phyloP scores from a whole-genome alignment of 163 green algal species.

The Chloroidium sp. region DNA sequence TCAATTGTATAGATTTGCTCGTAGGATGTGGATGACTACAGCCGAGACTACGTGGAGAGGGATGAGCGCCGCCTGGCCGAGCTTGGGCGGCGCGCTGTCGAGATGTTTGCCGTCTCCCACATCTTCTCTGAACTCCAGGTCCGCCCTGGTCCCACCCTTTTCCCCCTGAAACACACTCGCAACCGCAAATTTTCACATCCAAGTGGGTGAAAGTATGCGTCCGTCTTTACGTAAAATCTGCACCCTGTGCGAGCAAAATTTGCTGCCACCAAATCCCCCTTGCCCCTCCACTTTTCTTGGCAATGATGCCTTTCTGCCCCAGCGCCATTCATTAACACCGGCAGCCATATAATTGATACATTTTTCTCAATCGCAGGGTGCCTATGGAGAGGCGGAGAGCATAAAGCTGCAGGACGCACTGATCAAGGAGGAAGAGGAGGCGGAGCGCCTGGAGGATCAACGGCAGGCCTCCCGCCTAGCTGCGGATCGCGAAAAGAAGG shows the following conservation, averaged over 20 bases:
- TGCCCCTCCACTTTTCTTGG: too few species aligned
- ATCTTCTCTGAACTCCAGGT: slow-evolving; percentile 67
- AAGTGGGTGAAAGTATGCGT: too few species aligned
- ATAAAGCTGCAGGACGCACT: slow-evolving; percentile 83
- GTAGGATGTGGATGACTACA: slow-evolving; percentile 44
- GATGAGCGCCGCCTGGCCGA: slow-evolving; percentile 88
- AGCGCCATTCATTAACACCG: too few species aligned
- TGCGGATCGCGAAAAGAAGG: slow-evolving; percentile 38
- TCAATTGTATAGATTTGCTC: neutral
- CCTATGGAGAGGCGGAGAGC: slow-evolving; percentile 70
- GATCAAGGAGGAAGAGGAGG: slow-evolving; percentile 85
- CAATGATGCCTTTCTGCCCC: too few species aligned
- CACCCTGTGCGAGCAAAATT: too few species aligned
- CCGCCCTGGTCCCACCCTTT: neutral
- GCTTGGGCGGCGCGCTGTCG: slow-evolving; percentile 76
- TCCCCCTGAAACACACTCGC: neutral
- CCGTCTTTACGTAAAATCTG: too few species aligned
- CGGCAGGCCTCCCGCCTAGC: slow-evolving; percentile 31
- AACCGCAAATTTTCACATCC: too few species aligned
- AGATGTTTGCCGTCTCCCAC: slow-evolving; percentile 84
- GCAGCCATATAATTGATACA: too few species aligned
- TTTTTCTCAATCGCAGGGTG: slow-evolving; percentile 33
- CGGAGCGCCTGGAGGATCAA: slow-evolving; percentile 40
- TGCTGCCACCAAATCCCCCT: too few species aligned
- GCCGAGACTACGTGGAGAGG: slow-evolving; percentile 61